Evolutionary conservation across 345 rosid species (phyloP).

Genomic region (Limnanthes douglasii): DNA sequence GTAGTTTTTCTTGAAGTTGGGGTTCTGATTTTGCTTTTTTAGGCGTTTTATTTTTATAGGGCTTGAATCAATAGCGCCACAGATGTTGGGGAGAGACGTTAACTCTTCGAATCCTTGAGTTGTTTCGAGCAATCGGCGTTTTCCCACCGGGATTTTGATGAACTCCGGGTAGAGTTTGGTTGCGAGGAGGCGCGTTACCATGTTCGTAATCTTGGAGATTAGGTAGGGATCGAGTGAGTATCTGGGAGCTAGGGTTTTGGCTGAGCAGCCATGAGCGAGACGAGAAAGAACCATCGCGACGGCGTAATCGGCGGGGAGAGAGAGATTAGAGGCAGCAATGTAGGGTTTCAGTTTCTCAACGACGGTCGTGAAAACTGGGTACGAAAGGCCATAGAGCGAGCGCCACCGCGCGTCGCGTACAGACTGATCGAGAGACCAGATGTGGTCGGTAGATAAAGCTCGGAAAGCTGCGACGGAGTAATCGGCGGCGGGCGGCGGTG

Average conservation of each 20-base stretch:
- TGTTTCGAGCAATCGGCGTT: slow-evolving; percentile 70
- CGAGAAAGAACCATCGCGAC: slow-evolving; percentile 93
- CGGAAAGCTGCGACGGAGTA: slow-evolving; percentile 81
- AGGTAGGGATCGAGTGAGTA: slow-evolving; percentile 84
- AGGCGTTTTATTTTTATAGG: slow-evolving; percentile 48
- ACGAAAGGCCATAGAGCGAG: slow-evolving; percentile 72
- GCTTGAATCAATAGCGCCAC: slow-evolving; percentile 83
- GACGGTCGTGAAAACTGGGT: slow-evolving; percentile 80
- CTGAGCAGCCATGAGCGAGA: slow-evolving; percentile 66
- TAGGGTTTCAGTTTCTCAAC: slow-evolving; percentile 82
- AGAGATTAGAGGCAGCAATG: slow-evolving; percentile 79
- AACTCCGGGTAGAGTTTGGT: slow-evolving; percentile 87
- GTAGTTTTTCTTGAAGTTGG: slow-evolving; percentile 25
- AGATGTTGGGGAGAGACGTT: slow-evolving; percentile 82
- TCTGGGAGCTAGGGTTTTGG: slow-evolving; percentile 51
- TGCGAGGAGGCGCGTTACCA: slow-evolving; percentile 82
- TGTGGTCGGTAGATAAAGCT: slow-evolving; percentile 80
- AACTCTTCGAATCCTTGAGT: slow-evolving; percentile 85
- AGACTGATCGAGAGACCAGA: slow-evolving; percentile 70
- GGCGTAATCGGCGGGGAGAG: slow-evolving; percentile 89
- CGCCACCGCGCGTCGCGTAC: slow-evolving; percentile 90
- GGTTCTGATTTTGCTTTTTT: slow-evolving; percentile 12
- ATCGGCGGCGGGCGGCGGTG: slow-evolving; percentile 36
- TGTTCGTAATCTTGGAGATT: slow-evolving; percentile 85
- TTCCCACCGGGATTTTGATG: slow-evolving; percentile 77